Base-by-base conservation (phyloP, 805 yeast species). In the Torulaspora indica region DNA sequence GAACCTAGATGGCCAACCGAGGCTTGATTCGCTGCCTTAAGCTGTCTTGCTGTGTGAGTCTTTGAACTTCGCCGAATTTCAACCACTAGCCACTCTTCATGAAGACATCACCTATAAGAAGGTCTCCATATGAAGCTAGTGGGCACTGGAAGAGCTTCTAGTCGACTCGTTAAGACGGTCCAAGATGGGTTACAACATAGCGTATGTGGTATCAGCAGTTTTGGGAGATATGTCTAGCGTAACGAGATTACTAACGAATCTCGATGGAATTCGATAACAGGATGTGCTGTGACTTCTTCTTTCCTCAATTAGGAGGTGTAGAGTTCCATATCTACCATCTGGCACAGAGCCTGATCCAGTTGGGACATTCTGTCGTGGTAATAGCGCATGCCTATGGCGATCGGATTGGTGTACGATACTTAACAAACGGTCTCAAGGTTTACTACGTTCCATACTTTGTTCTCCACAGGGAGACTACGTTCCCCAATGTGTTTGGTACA, bases 221-320 rank as follows among this genome's bases (percentile, higher is more conserved):
- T 31, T 12, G 8, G 8, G 3, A 10, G n/a, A 18, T 15, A 5
- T 31, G 5, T 17, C 14, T 31, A 5, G 10, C 4, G 15, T n/a
- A n/a, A 8, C 8, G 18, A 30, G 33, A 13, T 30, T 31, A 31
- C 34, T 31, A 31, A 31, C 34, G 2, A 14, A 20, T 9, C 7
- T 15, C 22, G 20, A 31, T 15, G 18, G 22, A 6, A 13, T 5
- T 4, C 24, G 14, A 55, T n/a, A 57, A 61, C 42, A 73, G 76
- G 6, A 90, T 93, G 96, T 86, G 90, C 3, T 85, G 95, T 35
- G 99, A 93, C 66, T 93, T 89, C 72, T 93, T 93, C 77, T 93
- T 85, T 67, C 99, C 99, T 8, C 98, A 93, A 61, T 84, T 97
- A 0, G 99, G 99, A 3, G 99, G 99, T 8, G 95, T 93, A 1